Percentiles rank a stretch among this genome's conserved stretches.
Conservation (phyloP, 768 basidiomycete genomes). For the Trametes gibbosa region DNA sequence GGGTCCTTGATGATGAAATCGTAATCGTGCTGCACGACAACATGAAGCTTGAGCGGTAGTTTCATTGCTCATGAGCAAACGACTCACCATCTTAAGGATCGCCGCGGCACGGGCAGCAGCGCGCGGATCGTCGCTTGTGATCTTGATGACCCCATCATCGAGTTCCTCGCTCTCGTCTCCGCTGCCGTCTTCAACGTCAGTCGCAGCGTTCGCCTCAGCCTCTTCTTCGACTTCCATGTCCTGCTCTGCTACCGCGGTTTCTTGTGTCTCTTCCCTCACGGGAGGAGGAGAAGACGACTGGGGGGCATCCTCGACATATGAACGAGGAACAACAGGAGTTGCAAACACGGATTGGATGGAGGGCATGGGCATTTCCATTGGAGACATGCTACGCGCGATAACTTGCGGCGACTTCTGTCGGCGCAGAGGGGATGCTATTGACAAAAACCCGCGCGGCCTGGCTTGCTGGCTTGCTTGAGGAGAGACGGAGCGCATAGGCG, state of each 20-base stretch:
- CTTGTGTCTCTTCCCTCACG: conserved; percentile 8
- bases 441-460: conserved; percentile 5
- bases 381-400: neutral
- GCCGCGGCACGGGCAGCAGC: conserved; percentile 93
- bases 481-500: neutral
- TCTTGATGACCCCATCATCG: conserved; percentile 69
- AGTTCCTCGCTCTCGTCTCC: conserved; percentile 35
- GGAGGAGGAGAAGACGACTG: neutral
- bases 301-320: neutral
- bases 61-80: too few species aligned
- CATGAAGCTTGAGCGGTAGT: neutral
- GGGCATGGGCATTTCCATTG: conserved; percentile 3
- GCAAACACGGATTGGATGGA: conserved; percentile 14
- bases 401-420: conserved; percentile 11
- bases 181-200: conserved; percentile 25
- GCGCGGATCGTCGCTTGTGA: conserved; percentile 78
- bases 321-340: neutral
- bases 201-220: neutral
- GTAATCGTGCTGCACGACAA: conserved; percentile 64
- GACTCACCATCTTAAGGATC: conserved; percentile 80
- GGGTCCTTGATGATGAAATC: conserved; percentile 67
- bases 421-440: conserved; percentile 10
- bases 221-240: conserved; percentile 21
- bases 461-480: neutral
- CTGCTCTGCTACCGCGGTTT: conserved; percentile 15